Base-by-base conservation (phyloP, 2,329 filamentous ascomycete genomes). In the Arthrobotrys iridis region DNA sequence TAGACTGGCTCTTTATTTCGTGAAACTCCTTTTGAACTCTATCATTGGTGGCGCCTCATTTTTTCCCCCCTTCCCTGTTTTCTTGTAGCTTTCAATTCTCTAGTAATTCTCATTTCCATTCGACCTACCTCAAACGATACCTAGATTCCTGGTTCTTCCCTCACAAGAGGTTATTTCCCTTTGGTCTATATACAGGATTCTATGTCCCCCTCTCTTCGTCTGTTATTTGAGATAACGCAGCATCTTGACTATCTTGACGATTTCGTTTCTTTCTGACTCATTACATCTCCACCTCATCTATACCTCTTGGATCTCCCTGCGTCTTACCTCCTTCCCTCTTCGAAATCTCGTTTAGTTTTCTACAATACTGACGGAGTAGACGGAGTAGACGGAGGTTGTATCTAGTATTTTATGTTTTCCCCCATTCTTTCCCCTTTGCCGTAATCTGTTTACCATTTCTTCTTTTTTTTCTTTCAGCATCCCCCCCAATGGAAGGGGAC, bases 331-430 rank as follows among this genome's bases (percentile, higher is more conserved):
- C 11, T 11, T 57, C 35, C 11, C 50, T 26, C 15, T 40, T 8
- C 30, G 45, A 37, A 15, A 41, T 41, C 24, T 24, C 6, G 24
- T 20, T 41, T 50, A 30, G 30, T 65, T 40, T 55, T 24, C 15
- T 15, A 59, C 48, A n/a, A 73, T 74, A 50, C 45, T n/a, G 52
- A 63, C 28, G 70, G 70, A 67, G 70, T 67, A 74, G 52, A 63
- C 28, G 70, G 70, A 67, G 70, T 67, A 74, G 62, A 63, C 46
- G 45, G 57, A 60, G 70, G 62, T 63, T 74, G 70, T 63, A 58
- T 74, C 30, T 62, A 67, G 37, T 67, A 65, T 45, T 70, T 70
- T 58, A 24, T 18, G 10, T 58, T 48, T 43, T 33, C 3, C 46
- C 3, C n/a, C 24, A 33, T 10, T 6, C 18, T 8, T 40, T 35